Conservation (phyloP, 108 stramenopile genomes). For the Epipyxis sp. region DNA sequence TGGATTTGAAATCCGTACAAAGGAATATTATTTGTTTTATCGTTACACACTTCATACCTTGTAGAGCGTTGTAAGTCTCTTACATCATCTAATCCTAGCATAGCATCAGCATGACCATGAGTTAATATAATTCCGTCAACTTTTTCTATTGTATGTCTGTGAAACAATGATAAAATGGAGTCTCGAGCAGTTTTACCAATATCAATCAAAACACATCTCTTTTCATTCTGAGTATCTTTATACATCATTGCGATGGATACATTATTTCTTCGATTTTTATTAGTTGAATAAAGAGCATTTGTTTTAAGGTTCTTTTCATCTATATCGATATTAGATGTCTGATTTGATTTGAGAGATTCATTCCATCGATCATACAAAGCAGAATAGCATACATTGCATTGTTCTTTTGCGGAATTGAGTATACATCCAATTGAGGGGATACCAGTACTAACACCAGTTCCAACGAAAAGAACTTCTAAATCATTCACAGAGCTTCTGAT, state of each 20-base stretch:
- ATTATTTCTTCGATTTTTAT: slow-evolving; percentile 33
- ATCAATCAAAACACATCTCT: slow-evolving; percentile 37
- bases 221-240: background rate
- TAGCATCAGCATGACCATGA: slow-evolving; percentile 49
- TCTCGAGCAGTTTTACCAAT: slow-evolving; percentile 42
- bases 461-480: slow-evolving; percentile 30
- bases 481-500: too few species aligned
- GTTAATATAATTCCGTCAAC: slow-evolving; percentile 41
- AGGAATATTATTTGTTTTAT: background rate
- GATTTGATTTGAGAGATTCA: too few species aligned
- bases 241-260: slow-evolving; percentile 22
- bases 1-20: background rate
- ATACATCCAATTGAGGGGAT: slow-evolving; percentile 26
- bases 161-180: slow-evolving; percentile 36
- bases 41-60: background rate
- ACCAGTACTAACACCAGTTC: slow-evolving; percentile 33
- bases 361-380: too few species aligned
- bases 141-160: slow-evolving; percentile 15
- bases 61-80: slow-evolving; percentile 33
- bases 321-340: too few species aligned
- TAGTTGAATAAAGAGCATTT: too few species aligned
- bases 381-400: background rate
- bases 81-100: slow-evolving; percentile 49
- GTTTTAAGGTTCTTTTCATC: too few species aligned
- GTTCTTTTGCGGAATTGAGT: background rate